Conservation (phyloP, 768 basidiomycete species). For the Brasilioporus rufonigricans region DNA sequence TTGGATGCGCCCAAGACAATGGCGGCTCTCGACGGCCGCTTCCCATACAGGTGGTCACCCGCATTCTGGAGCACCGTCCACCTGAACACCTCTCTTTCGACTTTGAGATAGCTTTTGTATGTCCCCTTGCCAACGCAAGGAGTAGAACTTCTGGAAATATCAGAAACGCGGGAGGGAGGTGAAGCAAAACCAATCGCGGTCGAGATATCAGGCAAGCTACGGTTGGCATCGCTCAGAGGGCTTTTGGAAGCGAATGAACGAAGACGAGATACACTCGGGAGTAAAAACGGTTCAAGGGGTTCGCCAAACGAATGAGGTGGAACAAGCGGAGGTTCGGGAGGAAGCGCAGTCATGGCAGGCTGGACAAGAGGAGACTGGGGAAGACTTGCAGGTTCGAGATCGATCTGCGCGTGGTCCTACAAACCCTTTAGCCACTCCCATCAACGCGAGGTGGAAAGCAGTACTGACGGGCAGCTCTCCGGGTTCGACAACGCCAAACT, state of each 20-base stretch:
- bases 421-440: conserved; percentile 23
- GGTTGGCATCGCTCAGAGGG: conserved; percentile 40
- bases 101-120: conserved; percentile 16
- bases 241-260: conserved; percentile 62
- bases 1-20: conserved; percentile 57
- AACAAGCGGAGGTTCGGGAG: conserved; percentile 25
- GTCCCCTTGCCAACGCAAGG: conserved; percentile 34
- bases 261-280: conserved; percentile 76
- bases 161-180: conserved; percentile 63
- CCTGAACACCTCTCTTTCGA: conserved; percentile 61
- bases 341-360: conserved; percentile 33
- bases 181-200: conserved; percentile 46
- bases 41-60: conserved; percentile 53
- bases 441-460: conserved; percentile 16
- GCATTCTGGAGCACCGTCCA: conserved; percentile 71
- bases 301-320: not conserved
- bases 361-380: conserved; percentile 38
- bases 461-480: conserved; percentile 35
- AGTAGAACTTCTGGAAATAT: conserved; percentile 68
- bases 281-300: conserved; percentile 55
- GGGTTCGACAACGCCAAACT: conserved; percentile 18
- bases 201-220: conserved; percentile 44
- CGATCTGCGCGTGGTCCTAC: conserved; percentile 35
- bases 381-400: conserved; percentile 39
- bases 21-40: conserved; percentile 55